Evolutionary conservation across 108 stramenopile species (phyloP).

Genomic region (Nitzschia putrida): DNA sequence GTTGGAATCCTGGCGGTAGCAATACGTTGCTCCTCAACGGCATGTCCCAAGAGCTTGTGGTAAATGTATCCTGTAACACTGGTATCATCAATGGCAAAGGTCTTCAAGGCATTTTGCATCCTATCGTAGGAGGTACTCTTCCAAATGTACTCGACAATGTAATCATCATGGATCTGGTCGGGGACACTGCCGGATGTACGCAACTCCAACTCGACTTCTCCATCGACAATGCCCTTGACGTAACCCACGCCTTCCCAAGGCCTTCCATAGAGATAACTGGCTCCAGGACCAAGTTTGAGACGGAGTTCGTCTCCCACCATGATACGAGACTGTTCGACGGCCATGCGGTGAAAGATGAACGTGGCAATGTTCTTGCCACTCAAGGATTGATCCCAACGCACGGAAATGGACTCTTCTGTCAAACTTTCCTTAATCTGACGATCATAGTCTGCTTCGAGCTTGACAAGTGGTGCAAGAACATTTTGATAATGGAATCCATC

Average conservation of each 20-base stretch:
- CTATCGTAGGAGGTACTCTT: constrained; percentile 94
- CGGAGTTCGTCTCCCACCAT: constrained; percentile 95
- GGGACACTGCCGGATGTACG: constrained; percentile 61
- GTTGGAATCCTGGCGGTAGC: constrained; percentile 66
- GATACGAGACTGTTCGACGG: constrained; percentile 75
- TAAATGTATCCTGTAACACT: constrained; percentile 97
- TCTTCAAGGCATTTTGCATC: constrained; percentile 98
- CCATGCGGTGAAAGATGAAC: constrained; percentile 81
- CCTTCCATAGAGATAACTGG: constrained; percentile 78
- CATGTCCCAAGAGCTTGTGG: constrained; percentile 95
- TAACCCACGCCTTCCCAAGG: constrained; percentile 92
- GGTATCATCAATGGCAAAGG: constrained; percentile 97
- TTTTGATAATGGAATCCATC: constrained; percentile 99
- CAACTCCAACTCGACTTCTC: constrained; percentile 90
- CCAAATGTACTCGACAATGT: constrained; percentile 96
- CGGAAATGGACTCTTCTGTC: constrained; percentile 84
- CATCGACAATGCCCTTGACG: constrained; percentile 88
- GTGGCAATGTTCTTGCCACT: constrained; percentile 81
- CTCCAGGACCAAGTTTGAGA: constrained; percentile 78
- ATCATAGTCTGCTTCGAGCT: constrained; percentile 98
- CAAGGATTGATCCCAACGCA: constrained; percentile 93
- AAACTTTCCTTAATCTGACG: constrained; percentile 91
- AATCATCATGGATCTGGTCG: constrained; percentile 87
- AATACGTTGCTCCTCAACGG: constrained; percentile 92
- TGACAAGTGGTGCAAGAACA: constrained; percentile 94